Base-by-base conservation (phyloP, 768 basidiomycete genomes). In the Lactarius quietus region DNA sequence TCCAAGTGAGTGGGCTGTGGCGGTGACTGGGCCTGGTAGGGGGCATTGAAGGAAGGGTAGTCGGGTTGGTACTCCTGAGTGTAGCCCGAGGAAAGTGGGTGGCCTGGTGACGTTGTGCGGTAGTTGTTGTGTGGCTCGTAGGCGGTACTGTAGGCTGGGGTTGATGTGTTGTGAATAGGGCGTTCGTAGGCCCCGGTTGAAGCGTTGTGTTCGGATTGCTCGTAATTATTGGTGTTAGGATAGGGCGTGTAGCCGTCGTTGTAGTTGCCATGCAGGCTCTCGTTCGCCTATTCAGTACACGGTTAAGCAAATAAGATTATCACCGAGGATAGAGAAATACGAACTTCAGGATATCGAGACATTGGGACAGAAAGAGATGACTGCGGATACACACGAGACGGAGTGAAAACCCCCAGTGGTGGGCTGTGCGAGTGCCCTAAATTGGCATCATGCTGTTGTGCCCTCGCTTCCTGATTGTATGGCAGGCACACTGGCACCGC, bases 161-260 rank as follows among this genome's bases (percentile, higher is more conserved):
- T n/a, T 9, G 45, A 48, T 0, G 23, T 48, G 23, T 48, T 48
- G 23, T 48, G 45, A 48, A 48, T 12, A 0, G 45, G 5, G 12
- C 45, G 10, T 23, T 48, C 45, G 12, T 23, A 23, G 6, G 45
- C 12, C 4, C 12, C 23, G 5, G 45, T 18, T 48, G 45, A 48
- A 14, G 45, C 12, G 20, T 48, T 48, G 23, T 51, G 48, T 51
- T 69, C 74, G 41, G 70, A 70, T 64, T 76, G 70, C 23, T 74
- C 66, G 71, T 72, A 73, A 56, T 68, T 72, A 62, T 73, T 71
- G 58, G 70, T 67, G 76, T 72, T 31, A 58, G 76, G 70, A 67
- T 87, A 84, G 9, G 83, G 80, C 66, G 77, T 78, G 73, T 86
- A 86, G 0, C 87, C 86, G 64, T 90, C 88, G 71, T 88, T 87